Percentiles rank a stretch among this genome's conserved stretches.
phyloP scores from a whole-genome alignment of 2,329 filamentous ascomycete genomes.

The Endothia cerciana region DNA sequence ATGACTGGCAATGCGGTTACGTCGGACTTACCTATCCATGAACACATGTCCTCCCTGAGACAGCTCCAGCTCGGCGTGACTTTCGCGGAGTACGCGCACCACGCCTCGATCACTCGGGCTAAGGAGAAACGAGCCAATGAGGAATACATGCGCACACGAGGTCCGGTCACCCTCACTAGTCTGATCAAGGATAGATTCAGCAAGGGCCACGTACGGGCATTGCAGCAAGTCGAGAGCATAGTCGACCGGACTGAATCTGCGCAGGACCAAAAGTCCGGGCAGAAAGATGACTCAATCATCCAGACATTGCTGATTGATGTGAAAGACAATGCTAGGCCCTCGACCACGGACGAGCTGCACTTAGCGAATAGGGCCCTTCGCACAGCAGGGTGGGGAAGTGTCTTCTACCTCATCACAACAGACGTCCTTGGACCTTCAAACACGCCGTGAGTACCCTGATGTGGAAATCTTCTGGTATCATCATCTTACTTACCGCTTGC shows the following conservation, averaged over 20 bases:
- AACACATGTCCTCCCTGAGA: neutral
- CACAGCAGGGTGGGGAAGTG: slow-evolving; percentile 11
- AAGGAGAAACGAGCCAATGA: slow-evolving; percentile 14
- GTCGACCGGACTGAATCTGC: neutral
- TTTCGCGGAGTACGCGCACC: slow-evolving; percentile 14
- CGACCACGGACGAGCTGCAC: slow-evolving; percentile 1
- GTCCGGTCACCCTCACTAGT: neutral
- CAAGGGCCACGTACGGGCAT: neutral
- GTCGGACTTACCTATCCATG: neutral
- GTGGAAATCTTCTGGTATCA: too few species aligned
- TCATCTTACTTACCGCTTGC: neutral
- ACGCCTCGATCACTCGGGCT: slow-evolving; percentile 19
- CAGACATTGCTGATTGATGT: neutral
- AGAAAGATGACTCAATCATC: neutral
- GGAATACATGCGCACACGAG: neutral
- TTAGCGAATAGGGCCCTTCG: slow-evolving; percentile 1
- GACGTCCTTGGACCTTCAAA: slow-evolving; percentile 4
- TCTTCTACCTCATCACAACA: slow-evolving; percentile 11
- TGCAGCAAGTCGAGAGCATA: neutral
- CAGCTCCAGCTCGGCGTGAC: neutral
- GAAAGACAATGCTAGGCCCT: neutral
- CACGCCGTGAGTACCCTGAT: neutral
- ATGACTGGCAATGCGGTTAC: neutral
- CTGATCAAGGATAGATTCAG: neutral
- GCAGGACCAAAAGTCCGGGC: neutral